Base-by-base conservation (phyloP, 2,329 filamentous ascomycete species). In the Beauveria rudraprayagi region DNA sequence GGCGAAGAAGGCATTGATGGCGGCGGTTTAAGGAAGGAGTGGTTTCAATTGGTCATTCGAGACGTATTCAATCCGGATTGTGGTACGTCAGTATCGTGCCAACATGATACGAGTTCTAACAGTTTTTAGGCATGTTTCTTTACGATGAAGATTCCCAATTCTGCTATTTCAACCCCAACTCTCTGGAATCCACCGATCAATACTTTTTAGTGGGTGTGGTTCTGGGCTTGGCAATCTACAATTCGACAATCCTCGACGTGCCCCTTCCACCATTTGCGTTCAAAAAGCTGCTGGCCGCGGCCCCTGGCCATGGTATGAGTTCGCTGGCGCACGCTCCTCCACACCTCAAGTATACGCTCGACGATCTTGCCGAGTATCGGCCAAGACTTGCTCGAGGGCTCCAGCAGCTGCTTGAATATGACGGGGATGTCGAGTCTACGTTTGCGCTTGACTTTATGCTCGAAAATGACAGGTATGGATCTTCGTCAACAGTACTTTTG, bases 1-100 rank as follows among this genome's bases (percentile, higher is more conserved):
- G 92, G 91, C 37, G 92, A 97, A 74, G 92, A 97, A 73, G 92
- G 92, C 5, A 86, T 96, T 56, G 92, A 97, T 75, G 91, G 89
- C 5, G 92, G 92, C 43, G 92, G 92, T 0, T 78, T 96, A 60
- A 85, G 91, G 61, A 97, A 97, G 72, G 92, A 97, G 75, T 97
- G 92, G 92, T 97, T 97, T 70, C 76, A 96, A 56, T 82, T 96
- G 62, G 81, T 97, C 24, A 87, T 94, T 54, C 82, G 92, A 66
- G 92, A 97, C 70, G 87, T 97, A 37, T 96, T 96, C 74, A 92
- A 95, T 68, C 91, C 91, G 3, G 86, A 92, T 66, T 89, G 96
- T 76, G 91, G 90, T 92, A 80, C 68, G 85, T 75, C 59, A 40
- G 34, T 28, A 3, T 24, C 8, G 34, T n/a, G 14, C 9, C 7